Base-by-base conservation (phyloP, 2,329 filamentous ascomycete species). In the Phialemoniopsis sp. region DNA sequence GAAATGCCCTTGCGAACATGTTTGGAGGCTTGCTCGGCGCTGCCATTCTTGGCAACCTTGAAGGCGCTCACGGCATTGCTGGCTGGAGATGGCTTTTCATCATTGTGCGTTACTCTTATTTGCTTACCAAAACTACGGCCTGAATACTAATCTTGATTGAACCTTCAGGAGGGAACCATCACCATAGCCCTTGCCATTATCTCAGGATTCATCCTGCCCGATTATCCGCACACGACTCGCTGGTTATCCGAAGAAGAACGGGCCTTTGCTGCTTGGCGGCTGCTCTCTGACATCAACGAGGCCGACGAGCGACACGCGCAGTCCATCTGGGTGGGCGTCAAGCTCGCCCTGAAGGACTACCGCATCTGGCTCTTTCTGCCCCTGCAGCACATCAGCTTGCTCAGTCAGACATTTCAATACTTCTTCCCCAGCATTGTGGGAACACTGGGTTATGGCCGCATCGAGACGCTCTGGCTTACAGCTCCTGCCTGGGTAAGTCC, bases 371-470 rank as follows among this genome's bases (percentile, higher is more conserved):
- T 78, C 2, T 77, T 79, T 38, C 64, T 74, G 2, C 56, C 78
- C 16, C 56, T 79, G 3, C 73, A 79, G 49, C 74, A 78, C 40
- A 50, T 66, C n/a, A 70, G 64, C 26, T 46, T 77, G 13, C 56
- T 76, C 2, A 66, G 68, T 0, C 73, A 78, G 49, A 75, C 72
- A 2, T 81, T 82, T 49, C 76, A 80, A 34, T 82, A 82, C 52
- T 82, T 82, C 60, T 83, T 84, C 57, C 80, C 80, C 0, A 76
- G 70, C 0, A 80, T 85, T 31, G 74, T 83, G 2, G 67, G 76
- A 32, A 81, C 76, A 0, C 66, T 85, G 0, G 76, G 77, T 0
- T 84, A 78, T 53, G 63, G 66, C 8, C 68, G 59, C 17, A 72
- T 78, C 34, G 58, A 65, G 13, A 80, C 78, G 0, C 60, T 82